These are phyloP conservation scores for Diphasiastrum complanatum DNA, from an alignment of 83 land plant species.

Conservation along the genomic window DNA sequence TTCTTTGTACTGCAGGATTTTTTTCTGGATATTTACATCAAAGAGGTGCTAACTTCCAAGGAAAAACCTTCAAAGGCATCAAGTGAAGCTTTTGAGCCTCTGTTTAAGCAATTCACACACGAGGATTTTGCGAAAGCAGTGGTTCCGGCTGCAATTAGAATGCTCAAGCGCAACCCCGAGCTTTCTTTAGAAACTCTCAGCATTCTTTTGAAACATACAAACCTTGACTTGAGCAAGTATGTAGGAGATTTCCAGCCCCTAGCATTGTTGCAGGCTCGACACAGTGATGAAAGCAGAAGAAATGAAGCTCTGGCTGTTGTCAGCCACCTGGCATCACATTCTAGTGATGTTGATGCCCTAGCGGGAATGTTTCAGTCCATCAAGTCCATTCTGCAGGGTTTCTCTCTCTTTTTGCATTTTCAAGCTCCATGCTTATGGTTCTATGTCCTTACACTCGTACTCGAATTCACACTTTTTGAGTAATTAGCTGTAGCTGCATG, in stretches of 20 bases:
- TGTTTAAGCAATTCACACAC: conserved; percentile 59
- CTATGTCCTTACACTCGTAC: too few species aligned
- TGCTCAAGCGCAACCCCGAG: conserved; percentile 94
- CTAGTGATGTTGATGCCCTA: conserved; percentile 89
- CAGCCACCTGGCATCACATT: conserved; percentile 51
- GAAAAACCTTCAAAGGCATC: conserved; percentile 69
- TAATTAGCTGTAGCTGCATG: too few species aligned
- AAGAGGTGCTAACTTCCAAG: conserved; percentile 58
- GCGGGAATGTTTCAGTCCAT: conserved; percentile 65
- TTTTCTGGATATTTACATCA: conserved; percentile 82
- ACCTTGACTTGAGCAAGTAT: conserved; percentile 87
- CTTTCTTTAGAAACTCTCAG: conserved; percentile 75
- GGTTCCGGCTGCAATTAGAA: conserved; percentile 66
- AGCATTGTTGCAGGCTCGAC: conserved; percentile 76
- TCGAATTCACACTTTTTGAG: too few species aligned
- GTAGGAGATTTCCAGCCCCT: conserved; percentile 69
- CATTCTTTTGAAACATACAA: conserved; percentile 47
- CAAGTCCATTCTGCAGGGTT: conserved; percentile 59
- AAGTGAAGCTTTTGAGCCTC: conserved; percentile 62
- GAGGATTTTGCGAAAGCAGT: conserved; percentile 68
- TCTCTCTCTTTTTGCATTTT: background rate
- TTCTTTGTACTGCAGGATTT: conserved; percentile 48
- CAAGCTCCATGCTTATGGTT: too few species aligned
- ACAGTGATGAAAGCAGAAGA: conserved; percentile 72
- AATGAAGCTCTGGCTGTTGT: conserved; percentile 52